Percentiles rank a stretch among this genome's conserved stretches.
Conservation (phyloP, 768 basidiomycete species). For the Kwoniella dendrophila region DNA sequence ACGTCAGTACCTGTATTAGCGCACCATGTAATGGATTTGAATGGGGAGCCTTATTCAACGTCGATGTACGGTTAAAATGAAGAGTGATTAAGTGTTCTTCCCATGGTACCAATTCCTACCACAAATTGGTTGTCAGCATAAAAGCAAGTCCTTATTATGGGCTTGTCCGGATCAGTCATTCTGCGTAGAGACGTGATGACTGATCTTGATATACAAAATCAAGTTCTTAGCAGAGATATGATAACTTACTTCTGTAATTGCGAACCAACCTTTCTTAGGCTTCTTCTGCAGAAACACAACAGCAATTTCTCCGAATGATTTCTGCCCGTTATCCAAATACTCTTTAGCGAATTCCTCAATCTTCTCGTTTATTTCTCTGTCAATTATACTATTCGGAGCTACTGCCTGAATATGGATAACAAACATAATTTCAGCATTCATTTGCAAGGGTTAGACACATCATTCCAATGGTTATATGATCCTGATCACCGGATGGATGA, state of each 20-base stretch:
- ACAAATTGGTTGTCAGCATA: neutral
- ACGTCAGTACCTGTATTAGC: constrained; percentile 37
- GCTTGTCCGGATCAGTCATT: too few relatives aligned
- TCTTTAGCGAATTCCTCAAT: constrained; percentile 23
- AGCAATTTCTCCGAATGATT: constrained; percentile 33
- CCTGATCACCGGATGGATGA: too few relatives aligned
- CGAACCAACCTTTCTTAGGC: constrained; percentile 50
- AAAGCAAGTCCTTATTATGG: too few relatives aligned
- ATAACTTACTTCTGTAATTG: constrained; percentile 49
- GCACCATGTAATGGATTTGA: constrained; percentile 20
- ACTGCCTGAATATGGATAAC: neutral
- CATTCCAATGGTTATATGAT: neutral
- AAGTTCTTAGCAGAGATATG: too few relatives aligned
- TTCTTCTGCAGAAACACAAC: constrained; percentile 46
- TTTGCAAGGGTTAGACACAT: neutral
- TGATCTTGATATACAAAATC: too few relatives aligned
- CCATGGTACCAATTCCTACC: constrained; percentile 49
- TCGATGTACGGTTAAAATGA: too few relatives aligned
- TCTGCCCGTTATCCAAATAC: constrained; percentile 4
- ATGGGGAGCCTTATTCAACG: neutral
- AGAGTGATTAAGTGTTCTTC: constrained; percentile 50
- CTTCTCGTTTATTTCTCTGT: constrained; percentile 22
- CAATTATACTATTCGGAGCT: constrained; percentile 10
- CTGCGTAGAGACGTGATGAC: too few relatives aligned
- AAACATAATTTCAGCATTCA: neutral